These are phyloP conservation scores for Ustilago tritici DNA, from an alignment of 1,284 basidiomycete species.

Conservation along the genomic window DNA sequence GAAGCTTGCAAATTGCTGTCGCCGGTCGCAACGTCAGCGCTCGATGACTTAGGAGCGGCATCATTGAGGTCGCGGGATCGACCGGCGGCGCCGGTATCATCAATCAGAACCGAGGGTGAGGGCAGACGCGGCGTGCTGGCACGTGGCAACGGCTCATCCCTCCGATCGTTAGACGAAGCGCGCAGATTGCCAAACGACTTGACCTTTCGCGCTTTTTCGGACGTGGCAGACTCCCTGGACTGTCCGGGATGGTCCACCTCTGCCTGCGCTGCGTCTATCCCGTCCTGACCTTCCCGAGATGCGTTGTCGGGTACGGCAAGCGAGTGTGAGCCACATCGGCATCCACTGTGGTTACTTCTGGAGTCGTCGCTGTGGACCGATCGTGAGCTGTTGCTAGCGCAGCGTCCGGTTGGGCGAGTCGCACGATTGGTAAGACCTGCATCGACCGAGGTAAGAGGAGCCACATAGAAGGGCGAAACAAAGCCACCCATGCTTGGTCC, in stretches of 20 bases:
- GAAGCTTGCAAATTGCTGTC: slow-evolving; percentile 1
- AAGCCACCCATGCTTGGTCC: slow-evolving; percentile 47
- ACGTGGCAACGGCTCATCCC: slow-evolving; percentile 31
- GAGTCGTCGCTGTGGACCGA: slow-evolving; percentile 46
- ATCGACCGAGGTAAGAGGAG: slow-evolving; percentile 46
- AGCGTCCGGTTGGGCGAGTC: slow-evolving; percentile 27
- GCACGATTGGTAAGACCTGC: slow-evolving; percentile 24
- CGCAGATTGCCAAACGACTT: slow-evolving; percentile 43
- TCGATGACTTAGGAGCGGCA: background rate
- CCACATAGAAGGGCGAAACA: slow-evolving; percentile 48
- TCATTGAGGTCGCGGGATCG: slow-evolving; percentile 4
- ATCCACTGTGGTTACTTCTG: slow-evolving; percentile 23
- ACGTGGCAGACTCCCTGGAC: slow-evolving; percentile 12
- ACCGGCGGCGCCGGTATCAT: background rate
- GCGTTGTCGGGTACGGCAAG: slow-evolving; percentile 18
- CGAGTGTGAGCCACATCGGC: slow-evolving; percentile 31
- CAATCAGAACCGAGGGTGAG: slow-evolving; percentile 9
- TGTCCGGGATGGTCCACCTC: slow-evolving; percentile 3
- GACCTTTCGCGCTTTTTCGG: slow-evolving; percentile 43
- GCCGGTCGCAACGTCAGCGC: background rate
- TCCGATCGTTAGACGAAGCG: slow-evolving; percentile 8
- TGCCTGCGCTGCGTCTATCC: background rate
- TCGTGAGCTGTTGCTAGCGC: slow-evolving; percentile 40
- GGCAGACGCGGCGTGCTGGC: slow-evolving; percentile 33
- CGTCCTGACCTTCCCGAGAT: slow-evolving; percentile 3